phyloP scores from a whole-genome alignment of 1,284 basidiomycete species.

The Neolentinus lepideus region DNA sequence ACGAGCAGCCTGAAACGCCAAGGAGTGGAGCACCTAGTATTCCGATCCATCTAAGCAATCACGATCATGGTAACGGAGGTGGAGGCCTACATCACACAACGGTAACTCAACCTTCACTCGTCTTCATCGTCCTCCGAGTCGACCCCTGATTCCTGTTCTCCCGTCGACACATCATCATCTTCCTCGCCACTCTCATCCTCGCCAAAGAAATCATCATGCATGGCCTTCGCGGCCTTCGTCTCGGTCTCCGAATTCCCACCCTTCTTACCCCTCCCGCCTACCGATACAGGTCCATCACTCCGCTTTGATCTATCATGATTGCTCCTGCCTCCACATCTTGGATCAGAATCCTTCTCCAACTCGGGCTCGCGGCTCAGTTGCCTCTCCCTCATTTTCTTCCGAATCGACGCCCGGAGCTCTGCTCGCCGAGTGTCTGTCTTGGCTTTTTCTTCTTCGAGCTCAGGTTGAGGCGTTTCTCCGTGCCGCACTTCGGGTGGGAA shows the following conservation, averaged over 20 bases:
- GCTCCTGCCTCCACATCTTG: slow-evolving; percentile 12
- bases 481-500: slow-evolving; percentile 65
- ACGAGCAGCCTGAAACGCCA: too few relatives aligned
- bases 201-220: slow-evolving; percentile 41
- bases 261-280: slow-evolving; percentile 5
- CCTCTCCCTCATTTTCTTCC: slow-evolving; percentile 55
- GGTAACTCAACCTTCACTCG: too few relatives aligned
- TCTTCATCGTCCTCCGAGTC: too few relatives aligned
- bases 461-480: slow-evolving; percentile 16
- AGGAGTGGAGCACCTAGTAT: too few relatives aligned
- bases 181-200: slow-evolving; percentile 26
- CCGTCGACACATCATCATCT: slow-evolving; percentile 5
- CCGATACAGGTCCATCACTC: slow-evolving; percentile 5
- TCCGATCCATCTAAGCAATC: too few relatives aligned
- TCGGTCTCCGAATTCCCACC: slow-evolving; percentile 4
- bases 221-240: slow-evolving; percentile 11
- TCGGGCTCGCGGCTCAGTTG: slow-evolving; percentile 62
- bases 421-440: slow-evolving; percentile 45
- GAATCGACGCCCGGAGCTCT: slow-evolving; percentile 55
- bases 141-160: slow-evolving; percentile 6
- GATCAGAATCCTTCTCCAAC: slow-evolving; percentile 19
- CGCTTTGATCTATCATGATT: not conserved
- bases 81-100: too few relatives aligned
- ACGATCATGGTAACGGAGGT: too few relatives aligned
- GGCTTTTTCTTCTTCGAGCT: slow-evolving; percentile 13